These are phyloP conservation scores for Beauveria brongniartii DNA, from an alignment of 2,329 filamentous ascomycete species.

Conservation along the genomic window DNA sequence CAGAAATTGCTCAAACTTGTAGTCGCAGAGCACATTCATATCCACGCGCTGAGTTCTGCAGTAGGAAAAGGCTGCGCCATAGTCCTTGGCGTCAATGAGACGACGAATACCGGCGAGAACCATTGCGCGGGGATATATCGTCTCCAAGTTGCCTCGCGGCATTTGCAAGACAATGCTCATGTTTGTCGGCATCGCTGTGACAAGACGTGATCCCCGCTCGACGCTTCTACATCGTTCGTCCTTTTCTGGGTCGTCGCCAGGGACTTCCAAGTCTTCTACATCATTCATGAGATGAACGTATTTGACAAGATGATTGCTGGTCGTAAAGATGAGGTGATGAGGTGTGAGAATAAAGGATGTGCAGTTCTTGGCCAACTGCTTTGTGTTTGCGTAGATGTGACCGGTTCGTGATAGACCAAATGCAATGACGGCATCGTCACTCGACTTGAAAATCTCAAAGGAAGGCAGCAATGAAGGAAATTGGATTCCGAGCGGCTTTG, in stretches of 20 bases:
- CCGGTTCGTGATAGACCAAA: slow-evolving; percentile 69
- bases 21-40: slow-evolving; percentile 95
- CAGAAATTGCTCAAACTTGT: slow-evolving; percentile 81
- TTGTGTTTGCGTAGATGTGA: slow-evolving; percentile 68
- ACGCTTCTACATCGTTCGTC: slow-evolving; percentile 90
- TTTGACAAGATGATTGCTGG: slow-evolving; percentile 85
- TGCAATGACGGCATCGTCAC: slow-evolving; percentile 33
- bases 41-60: slow-evolving; percentile 92
- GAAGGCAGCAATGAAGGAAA: slow-evolving; percentile 44
- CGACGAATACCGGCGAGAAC: slow-evolving; percentile 83
- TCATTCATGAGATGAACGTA: slow-evolving; percentile 70
- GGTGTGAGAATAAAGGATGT: slow-evolving; percentile 82
- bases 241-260: slow-evolving; percentile 78
- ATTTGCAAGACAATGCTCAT: slow-evolving; percentile 87
- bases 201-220: slow-evolving; percentile 77
- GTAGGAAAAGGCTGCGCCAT: slow-evolving; percentile 73
- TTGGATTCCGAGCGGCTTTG: slow-evolving; percentile 27
- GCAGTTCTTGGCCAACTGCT: slow-evolving; percentile 72
- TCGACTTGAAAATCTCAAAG: slow-evolving; percentile 38
- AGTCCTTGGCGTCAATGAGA: slow-evolving; percentile 72
- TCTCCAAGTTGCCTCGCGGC: slow-evolving; percentile 92
- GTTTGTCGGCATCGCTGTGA: slow-evolving; percentile 81
- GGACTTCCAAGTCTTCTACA: slow-evolving; percentile 71
- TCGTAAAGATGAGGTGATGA: slow-evolving; percentile 84
- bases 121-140: slow-evolving; percentile 85